These are phyloP conservation scores for Erodium maritimum DNA, from an alignment of 345 rosid genomes.

Conservation along the genomic window DNA sequence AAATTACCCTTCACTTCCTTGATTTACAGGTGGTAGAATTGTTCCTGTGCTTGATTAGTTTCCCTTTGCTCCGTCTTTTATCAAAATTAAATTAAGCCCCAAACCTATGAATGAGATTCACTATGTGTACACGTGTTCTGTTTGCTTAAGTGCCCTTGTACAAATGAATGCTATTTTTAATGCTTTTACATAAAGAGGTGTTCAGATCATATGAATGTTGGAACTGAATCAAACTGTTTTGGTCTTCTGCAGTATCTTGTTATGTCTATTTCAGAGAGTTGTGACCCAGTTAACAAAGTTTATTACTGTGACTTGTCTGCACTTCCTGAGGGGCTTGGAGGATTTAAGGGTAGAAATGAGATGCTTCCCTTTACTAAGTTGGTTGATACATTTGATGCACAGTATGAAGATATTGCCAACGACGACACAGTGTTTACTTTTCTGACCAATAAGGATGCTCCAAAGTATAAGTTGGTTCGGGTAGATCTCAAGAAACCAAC, in stretches of 20 bases:
- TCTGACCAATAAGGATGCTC: constrained; percentile 71
- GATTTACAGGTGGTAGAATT: no score
- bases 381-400: constrained; percentile 56
- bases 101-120: no score
- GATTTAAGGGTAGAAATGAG: constrained; percentile 33
- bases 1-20: neutral
- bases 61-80: no score
- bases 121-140: no score
- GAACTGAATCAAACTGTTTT: constrained; percentile 1
- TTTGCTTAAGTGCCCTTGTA: no score
- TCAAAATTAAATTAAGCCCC: no score
- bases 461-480: constrained; percentile 65
- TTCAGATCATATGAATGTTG: neutral
- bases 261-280: constrained; percentile 36
- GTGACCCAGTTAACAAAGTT: constrained; percentile 87
- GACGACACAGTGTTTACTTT: constrained; percentile 68
- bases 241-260: constrained; percentile 56
- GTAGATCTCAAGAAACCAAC: constrained; percentile 71
- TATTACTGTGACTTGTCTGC: constrained; percentile 60
- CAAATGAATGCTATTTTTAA: no score
- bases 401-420: constrained; percentile 50
- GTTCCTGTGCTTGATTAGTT: no score
- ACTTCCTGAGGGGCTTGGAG: constrained; percentile 54
- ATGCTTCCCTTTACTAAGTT: constrained; percentile 73
- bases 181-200: neutral